phyloP scores from a whole-genome alignment of 257 asterid genomes.

The Solanum stenotomum region DNA sequence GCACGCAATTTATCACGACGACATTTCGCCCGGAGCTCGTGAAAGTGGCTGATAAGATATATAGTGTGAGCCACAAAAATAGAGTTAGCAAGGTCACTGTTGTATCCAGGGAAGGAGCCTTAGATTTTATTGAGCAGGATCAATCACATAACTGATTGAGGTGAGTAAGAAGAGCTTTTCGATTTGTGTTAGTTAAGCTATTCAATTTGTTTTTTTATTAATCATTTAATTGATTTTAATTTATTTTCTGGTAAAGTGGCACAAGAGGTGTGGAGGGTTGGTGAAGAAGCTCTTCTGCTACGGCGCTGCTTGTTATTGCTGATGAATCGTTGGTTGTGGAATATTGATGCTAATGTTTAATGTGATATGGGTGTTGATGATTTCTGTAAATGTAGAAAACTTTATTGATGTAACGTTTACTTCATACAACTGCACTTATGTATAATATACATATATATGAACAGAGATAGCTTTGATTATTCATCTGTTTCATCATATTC shows the following conservation, averaged over 20 bases:
- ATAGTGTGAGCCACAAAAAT: constrained; percentile 83
- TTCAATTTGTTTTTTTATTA: background rate
- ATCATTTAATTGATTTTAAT: background rate
- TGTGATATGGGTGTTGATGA: background rate
- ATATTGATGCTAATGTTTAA: background rate
- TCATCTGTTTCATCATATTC: background rate
- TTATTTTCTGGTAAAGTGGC: background rate
- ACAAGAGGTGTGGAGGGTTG: background rate
- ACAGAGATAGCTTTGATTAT: background rate
- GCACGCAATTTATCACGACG: constrained; percentile 89
- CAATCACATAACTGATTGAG: constrained; percentile 75
- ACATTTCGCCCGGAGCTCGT: constrained; percentile 91
- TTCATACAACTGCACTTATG: background rate
- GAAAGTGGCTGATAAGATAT: constrained; percentile 92
- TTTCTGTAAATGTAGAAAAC: background rate
- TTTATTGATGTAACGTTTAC: background rate
- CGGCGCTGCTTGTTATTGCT: background rate
- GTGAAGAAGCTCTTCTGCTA: background rate
- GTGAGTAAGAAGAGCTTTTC: constrained; percentile 4
- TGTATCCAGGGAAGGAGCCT: constrained; percentile 63
- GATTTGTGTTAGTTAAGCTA: background rate
- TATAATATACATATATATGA: background rate
- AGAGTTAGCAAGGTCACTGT: constrained; percentile 86
- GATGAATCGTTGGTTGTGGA: background rate
- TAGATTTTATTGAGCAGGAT: constrained; percentile 79